Conservation (phyloP, 163 green algal species). For the Picocystis sp. region DNA sequence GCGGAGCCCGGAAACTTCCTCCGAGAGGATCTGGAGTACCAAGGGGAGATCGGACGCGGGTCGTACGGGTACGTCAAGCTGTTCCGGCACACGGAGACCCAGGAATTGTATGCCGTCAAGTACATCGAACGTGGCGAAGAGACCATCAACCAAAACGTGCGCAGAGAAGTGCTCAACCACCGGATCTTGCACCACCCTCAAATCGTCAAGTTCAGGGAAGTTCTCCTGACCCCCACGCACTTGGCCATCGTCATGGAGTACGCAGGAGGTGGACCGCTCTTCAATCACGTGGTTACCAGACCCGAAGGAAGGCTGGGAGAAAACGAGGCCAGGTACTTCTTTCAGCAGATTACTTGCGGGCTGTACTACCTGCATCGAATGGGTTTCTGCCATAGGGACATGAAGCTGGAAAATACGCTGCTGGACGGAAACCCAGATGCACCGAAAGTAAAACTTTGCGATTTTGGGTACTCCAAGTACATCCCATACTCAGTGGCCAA, state of each 20-base stretch:
- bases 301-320: constrained; percentile 23
- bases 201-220: constrained; percentile 33
- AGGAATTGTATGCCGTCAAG: constrained; percentile 29
- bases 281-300: constrained; percentile 28
- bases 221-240: constrained; percentile 23
- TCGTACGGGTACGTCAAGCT: constrained; percentile 22
- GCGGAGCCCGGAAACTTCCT: no score
- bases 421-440: constrained; percentile 21
- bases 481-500: constrained; percentile 28
- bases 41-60: constrained; percentile 8
- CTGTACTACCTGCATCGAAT: constrained; percentile 31
- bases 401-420: constrained; percentile 80
- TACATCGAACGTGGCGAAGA: constrained; percentile 30
- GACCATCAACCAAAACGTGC: constrained; percentile 43
- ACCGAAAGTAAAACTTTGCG: constrained; percentile 22
- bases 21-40: constrained; percentile 3
- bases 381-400: constrained; percentile 62
- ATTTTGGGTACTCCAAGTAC: constrained; percentile 33
- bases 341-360: constrained; percentile 34
- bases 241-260: constrained; percentile 49
- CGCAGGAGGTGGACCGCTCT: constrained; percentile 39
- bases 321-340: constrained; percentile 23
- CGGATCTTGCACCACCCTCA: constrained; percentile 52
- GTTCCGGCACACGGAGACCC: constrained; percentile 18
- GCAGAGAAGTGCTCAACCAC: constrained; percentile 66